Evolutionary conservation across 768 basidiomycete genomes (phyloP).

Genomic region (Xanthoconium purpureum): DNA sequence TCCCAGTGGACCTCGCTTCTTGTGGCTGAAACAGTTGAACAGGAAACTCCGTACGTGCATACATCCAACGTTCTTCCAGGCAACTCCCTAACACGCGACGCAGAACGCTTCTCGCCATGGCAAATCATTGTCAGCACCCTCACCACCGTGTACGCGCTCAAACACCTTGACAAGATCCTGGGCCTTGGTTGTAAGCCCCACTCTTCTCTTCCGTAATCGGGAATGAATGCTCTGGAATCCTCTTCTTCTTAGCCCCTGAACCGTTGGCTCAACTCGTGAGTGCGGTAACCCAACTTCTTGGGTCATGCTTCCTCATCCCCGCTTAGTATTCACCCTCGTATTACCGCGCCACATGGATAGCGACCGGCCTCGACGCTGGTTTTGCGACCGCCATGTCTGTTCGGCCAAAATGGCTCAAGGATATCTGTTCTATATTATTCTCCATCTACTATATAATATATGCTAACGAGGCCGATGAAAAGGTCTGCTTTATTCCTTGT

Average conservation of each 20-base stretch:
- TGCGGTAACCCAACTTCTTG: slow-evolving; percentile 9
- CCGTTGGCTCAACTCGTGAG: slow-evolving; percentile 84
- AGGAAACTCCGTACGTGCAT: slow-evolving; percentile 52
- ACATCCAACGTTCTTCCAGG: not conserved
- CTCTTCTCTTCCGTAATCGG: not conserved
- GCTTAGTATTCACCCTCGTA: slow-evolving; percentile 85
- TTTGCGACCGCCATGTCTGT: slow-evolving; percentile 96
- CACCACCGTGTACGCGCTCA: slow-evolving; percentile 77
- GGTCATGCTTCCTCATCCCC: slow-evolving; percentile 4
- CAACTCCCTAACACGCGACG: not conserved
- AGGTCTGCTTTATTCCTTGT: slow-evolving; percentile 50
- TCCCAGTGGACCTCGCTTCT: slow-evolving; percentile 59
- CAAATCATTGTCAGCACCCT: slow-evolving; percentile 86
- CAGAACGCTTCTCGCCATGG: slow-evolving; percentile 92
- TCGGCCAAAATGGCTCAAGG: slow-evolving; percentile 85
- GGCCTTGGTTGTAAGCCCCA: slow-evolving; percentile 64
- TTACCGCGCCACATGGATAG: slow-evolving; percentile 95
- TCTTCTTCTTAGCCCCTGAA: slow-evolving; percentile 69
- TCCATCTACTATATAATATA: slow-evolving; percentile 84
- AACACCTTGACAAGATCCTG: slow-evolving; percentile 82
- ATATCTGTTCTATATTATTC: slow-evolving; percentile 82
- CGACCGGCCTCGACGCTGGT: slow-evolving; percentile 92
- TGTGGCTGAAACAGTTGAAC: slow-evolving; percentile 62
- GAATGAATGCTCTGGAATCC: not conserved
- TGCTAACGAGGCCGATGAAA: slow-evolving; percentile 94